Evolutionary conservation across 1,284 basidiomycete species (phyloP).

Genomic region (Omphalotus olearius): DNA sequence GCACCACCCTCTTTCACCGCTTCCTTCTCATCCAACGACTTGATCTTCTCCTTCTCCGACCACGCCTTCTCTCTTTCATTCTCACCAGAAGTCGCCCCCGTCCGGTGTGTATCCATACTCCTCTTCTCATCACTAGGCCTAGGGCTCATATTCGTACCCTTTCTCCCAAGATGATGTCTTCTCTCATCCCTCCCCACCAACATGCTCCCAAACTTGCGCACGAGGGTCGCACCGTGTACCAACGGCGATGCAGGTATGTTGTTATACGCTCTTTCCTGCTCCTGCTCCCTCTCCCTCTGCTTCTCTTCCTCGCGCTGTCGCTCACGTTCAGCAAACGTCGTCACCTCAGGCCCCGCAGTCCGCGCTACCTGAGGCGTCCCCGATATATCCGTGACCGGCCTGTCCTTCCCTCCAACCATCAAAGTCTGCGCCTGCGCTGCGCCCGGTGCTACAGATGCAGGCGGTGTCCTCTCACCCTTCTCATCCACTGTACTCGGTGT

Average conservation of each 20-base stretch:
- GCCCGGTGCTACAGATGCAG: too few species aligned
- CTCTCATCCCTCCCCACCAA: slow-evolving; percentile 45
- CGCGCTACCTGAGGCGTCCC: slow-evolving; percentile 1
- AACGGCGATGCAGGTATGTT: slow-evolving; percentile 32
- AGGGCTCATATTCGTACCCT: slow-evolving; percentile 47
- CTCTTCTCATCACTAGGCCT: slow-evolving; percentile 27
- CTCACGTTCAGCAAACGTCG: slow-evolving; percentile 23
- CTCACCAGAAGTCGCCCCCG: slow-evolving; percentile 7
- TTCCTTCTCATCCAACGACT: slow-evolving; percentile 19
- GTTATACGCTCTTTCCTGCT: slow-evolving; percentile 14
- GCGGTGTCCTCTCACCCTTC: neutral
- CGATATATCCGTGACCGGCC: neutral
- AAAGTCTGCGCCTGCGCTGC: too few species aligned
- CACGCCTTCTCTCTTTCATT: slow-evolving; percentile 9
- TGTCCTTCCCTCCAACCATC: slow-evolving; percentile 3
- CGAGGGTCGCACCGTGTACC: slow-evolving; percentile 62
- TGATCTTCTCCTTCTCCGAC: slow-evolving; percentile 16
- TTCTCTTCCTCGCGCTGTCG: slow-evolving; percentile 23
- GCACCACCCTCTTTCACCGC: slow-evolving; percentile 16
- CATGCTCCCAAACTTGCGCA: slow-evolving; percentile 69
- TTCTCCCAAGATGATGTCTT: slow-evolving; percentile 32
- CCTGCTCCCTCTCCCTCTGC: slow-evolving; percentile 11
- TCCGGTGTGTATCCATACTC: slow-evolving; percentile 12
- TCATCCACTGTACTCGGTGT: slow-evolving; percentile 8
- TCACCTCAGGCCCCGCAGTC: slow-evolving; percentile 13